Base-by-base conservation (phyloP, 2,329 filamentous ascomycete species). In the Phoma sp. region DNA sequence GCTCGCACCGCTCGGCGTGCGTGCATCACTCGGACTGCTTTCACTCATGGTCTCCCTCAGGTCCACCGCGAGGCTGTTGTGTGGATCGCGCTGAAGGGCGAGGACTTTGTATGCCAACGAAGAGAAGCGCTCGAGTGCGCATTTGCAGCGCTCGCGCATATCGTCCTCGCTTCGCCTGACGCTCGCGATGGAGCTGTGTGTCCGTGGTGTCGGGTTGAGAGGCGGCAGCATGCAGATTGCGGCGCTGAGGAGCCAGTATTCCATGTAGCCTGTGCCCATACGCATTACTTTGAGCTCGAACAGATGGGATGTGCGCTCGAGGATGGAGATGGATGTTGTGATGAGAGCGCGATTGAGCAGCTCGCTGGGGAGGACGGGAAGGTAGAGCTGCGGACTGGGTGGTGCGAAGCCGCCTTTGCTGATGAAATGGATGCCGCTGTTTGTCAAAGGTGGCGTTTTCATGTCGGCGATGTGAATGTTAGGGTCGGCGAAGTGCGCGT, bases 261-360 rank as follows among this genome's bases (percentile, higher is more conserved):
- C 71, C 65, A 74, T 71, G 33, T 72, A 74, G 2, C 68, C 72
- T 2, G 69, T 73, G 7, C 71, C 72, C 10, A 74, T 58, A 7
- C 72, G 69, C 61, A 71, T 65, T 10, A 74, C 59, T 45, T 74
- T 75, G 6, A 63, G 46, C 32, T 76, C 72, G 36, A 71, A 73
- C 7, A 71, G 55, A 7, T 65, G 46, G 5, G 66, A 51, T 0
- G 66, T 63, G n/a, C 62, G 66, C 32, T 72, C 68, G 3, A 76
- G 52, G 7, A 75, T 62, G 6, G 65, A 61, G 23, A 71, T 51
- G 2, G 68, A 64, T 4, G 69, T 58, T 3, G 54, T 64, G 30
- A 62, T 65, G 2, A 75, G 56, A 5, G 64, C 66, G 17, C 58
- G 59, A 12, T 73, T 52, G n/a, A 71, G 62, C n/a, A 69, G 57